These are phyloP conservation scores for Kalmanozyma brasiliensis DNA, from an alignment of 1,284 basidiomycete genomes.

Conservation along the genomic window DNA sequence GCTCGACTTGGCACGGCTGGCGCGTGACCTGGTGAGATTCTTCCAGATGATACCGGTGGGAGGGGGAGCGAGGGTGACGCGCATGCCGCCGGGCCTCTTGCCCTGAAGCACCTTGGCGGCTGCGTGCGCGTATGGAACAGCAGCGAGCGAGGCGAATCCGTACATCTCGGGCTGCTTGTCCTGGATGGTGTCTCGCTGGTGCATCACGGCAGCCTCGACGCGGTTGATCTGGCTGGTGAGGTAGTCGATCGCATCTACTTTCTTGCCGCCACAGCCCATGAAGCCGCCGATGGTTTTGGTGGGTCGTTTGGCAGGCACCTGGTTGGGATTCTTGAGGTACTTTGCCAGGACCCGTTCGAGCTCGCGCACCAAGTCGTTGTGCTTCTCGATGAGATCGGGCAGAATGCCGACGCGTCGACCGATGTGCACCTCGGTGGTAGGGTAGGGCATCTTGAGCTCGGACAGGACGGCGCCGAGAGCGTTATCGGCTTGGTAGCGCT, in stretches of 20 bases:
- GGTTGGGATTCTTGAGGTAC: conserved; percentile 81
- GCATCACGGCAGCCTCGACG: conserved; percentile 69
- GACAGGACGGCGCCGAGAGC: conserved; percentile 77
- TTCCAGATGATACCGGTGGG: conserved; percentile 65
- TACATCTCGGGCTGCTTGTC: conserved; percentile 61
- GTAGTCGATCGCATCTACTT: conserved; percentile 68
- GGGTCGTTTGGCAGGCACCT: conserved; percentile 79
- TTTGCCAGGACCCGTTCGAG: conserved; percentile 84
- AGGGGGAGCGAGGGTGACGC: conserved; percentile 56
- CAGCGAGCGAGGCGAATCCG: conserved; percentile 65
- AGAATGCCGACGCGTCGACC: conserved; percentile 79
- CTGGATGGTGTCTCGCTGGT: conserved; percentile 57
- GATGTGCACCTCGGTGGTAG: conserved; percentile 84
- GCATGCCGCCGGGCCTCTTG: conserved; percentile 52
- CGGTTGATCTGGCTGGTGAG: conserved; percentile 59
- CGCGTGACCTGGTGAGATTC: conserved; percentile 55
- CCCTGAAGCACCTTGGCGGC: conserved; percentile 53
- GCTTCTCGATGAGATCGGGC: conserved; percentile 81
- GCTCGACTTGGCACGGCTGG: conserved; percentile 49
- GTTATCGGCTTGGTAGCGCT: conserved; percentile 74
- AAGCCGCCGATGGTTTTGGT: conserved; percentile 78
- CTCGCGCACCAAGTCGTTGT: conserved; percentile 85
- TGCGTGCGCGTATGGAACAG: conserved; percentile 63
- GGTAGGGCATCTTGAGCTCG: conserved; percentile 75
- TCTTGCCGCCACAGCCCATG: conserved; percentile 78